Conservation (phyloP, 352 stramenopile species). For the Phytophthora tentaculata region DNA sequence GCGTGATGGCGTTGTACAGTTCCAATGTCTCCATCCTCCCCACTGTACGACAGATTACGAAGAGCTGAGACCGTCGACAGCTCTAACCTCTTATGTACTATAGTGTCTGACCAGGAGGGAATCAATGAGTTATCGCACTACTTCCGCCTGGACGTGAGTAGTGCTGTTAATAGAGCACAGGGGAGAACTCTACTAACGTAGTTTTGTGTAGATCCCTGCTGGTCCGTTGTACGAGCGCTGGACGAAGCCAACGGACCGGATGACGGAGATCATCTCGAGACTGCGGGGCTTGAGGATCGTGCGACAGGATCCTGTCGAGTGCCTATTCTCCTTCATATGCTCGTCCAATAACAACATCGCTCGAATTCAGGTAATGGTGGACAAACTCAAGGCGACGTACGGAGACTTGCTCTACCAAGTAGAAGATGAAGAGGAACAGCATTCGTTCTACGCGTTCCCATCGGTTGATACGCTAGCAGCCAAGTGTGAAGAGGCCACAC, state of each 20-base stretch:
- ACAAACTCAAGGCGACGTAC: slow-evolving; percentile 89
- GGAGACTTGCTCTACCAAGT: slow-evolving; percentile 65
- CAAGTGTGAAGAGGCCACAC: slow-evolving; percentile 80
- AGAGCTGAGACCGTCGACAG: not conserved
- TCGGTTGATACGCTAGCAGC: slow-evolving; percentile 73
- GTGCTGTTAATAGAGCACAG: not conserved
- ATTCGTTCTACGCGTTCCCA: slow-evolving; percentile 91
- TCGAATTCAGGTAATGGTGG: slow-evolving; percentile 95
- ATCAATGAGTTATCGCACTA: slow-evolving; percentile 76
- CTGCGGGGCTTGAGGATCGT: slow-evolving; percentile 92
- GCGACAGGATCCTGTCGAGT: slow-evolving; percentile 96
- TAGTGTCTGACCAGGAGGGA: slow-evolving; percentile 50
- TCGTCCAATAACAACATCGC: slow-evolving; percentile 99
- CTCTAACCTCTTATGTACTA: slow-evolving; percentile 6
- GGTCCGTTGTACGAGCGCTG: slow-evolving; percentile 83
- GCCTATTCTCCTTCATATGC: slow-evolving; percentile 98
- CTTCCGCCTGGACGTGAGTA: slow-evolving; percentile 87
- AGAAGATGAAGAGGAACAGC: slow-evolving; percentile 5
- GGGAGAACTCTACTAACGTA: slow-evolving; percentile 1
- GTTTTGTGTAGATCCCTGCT: slow-evolving; percentile 23
- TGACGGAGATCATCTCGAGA: slow-evolving; percentile 73
- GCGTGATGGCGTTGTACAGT: slow-evolving; percentile 41
- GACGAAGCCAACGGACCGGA: slow-evolving; percentile 59
- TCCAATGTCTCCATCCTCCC: slow-evolving; percentile 69
- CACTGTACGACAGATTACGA: slow-evolving; percentile 39